Conservation (phyloP, 2,329 filamentous ascomycete genomes). For the Fusarium sp. region DNA sequence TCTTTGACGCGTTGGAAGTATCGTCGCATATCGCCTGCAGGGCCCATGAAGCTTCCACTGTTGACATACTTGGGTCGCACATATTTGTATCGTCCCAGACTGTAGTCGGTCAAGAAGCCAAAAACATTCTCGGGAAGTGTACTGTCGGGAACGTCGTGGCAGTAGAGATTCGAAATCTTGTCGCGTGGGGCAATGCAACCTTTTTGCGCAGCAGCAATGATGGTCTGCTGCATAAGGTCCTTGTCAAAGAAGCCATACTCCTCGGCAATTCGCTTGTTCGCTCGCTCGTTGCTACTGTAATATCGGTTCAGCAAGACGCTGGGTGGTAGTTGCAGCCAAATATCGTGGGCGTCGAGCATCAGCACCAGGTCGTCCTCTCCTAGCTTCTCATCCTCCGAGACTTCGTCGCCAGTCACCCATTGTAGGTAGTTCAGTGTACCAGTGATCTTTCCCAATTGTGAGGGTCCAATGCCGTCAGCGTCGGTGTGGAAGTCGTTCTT, state of each 20-base stretch:
- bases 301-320: constrained; percentile 49
- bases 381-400: constrained; percentile 31
- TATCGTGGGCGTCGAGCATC: constrained; percentile 50
- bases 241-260: constrained; percentile 39
- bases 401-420: constrained; percentile 35
- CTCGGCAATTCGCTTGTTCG: constrained; percentile 36
- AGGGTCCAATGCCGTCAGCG: constrained; percentile 42
- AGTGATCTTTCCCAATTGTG: constrained; percentile 49
- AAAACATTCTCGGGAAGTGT: constrained; percentile 41
- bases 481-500: constrained; percentile 44
- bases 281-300: constrained; percentile 38
- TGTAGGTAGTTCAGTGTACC: constrained; percentile 49
- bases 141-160: constrained; percentile 42
- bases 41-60: constrained; percentile 50
- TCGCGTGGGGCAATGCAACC: constrained; percentile 44
- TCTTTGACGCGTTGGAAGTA: constrained; percentile 46
- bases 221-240: constrained; percentile 42
- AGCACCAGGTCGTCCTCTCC: constrained; percentile 47
- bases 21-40: constrained; percentile 46
- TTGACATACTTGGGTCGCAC: constrained; percentile 50
- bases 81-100: constrained; percentile 32
- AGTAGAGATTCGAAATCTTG: constrained; percentile 44
- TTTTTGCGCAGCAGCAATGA: constrained; percentile 45
- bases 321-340: constrained; percentile 50
- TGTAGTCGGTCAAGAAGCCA: constrained; percentile 42